A percentile compares a stretch with the other conserved stretches of the same genome.
Conservation (phyloP, 2,329 filamentous ascomycete species). For the Fusarium sp. region DNA sequence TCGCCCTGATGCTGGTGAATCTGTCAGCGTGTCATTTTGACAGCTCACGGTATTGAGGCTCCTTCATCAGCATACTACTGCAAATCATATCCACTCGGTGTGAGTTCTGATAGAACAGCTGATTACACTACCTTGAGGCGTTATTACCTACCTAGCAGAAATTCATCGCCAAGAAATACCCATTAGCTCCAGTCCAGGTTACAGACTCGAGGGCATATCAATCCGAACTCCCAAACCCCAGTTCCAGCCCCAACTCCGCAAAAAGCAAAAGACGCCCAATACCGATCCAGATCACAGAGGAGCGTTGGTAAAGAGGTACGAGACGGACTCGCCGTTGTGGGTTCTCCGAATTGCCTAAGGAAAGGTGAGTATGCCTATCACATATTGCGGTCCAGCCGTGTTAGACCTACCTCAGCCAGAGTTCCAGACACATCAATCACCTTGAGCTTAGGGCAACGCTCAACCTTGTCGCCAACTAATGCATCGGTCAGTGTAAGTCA, state of each 20-base stretch:
- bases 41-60: background rate
- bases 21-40: background rate
- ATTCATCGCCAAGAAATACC: background rate
- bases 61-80: background rate
- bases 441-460: constrained; percentile 80
- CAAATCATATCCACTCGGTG: background rate
- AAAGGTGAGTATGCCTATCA: constrained; percentile 5
- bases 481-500: background rate
- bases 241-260: background rate
- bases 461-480: constrained; percentile 77
- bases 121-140: background rate
- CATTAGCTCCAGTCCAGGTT: background rate
- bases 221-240: background rate
- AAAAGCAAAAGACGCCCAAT: background rate
- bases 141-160: background rate
- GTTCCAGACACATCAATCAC: constrained; percentile 93
- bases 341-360: constrained; percentile 72
- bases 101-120: background rate
- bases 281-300: constrained; percentile 47
- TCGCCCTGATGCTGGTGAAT: background rate
- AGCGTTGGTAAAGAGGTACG: constrained; percentile 75
- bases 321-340: constrained; percentile 73
- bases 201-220: background rate
- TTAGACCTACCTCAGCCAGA: constrained; percentile 65
- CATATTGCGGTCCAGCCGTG: background rate